Evolutionary conservation across 2,329 filamentous ascomycete genomes (phyloP), one percentile per base, ranked within the genome.

Genomic region (Aspergillus sojae): DNA sequence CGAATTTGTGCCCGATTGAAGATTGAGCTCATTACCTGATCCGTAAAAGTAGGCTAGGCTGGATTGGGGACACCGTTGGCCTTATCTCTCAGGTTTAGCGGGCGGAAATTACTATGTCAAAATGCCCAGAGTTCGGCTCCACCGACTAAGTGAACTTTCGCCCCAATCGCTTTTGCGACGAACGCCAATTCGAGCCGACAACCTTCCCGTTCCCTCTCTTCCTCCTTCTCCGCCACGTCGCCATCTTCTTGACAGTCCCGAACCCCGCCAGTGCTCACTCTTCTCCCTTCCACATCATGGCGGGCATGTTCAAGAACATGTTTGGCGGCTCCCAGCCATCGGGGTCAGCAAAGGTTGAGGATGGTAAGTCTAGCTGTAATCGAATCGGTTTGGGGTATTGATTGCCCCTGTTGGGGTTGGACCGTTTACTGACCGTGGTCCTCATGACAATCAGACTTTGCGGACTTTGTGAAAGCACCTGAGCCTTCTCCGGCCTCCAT

Each of bases 381-480:
- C 14, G 43, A 50, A 43, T 21, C 30, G 32, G 36, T 39, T 54
- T 50, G 26, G 63, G 68, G 41, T 39, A 53, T 45, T 65, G 68
- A 6, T 59, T 63, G 63, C 36, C 45, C 58, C 48, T 19, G 21
- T 58, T 52, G 16, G n/a, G 34, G 36, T 58, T 54, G 46, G n/a
- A 39, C 28, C 14, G 32, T 14, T 34, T 48, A 23, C 55, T 63
- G 36, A 65, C 34, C 12, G 57, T 23, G 28, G 14, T 14, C 26
- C 10, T 52, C 45, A 10, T 41, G n/a, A 19, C 50, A 9, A 34
- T 23, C 76, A 97, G 94, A 96, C 82, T 97, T 97, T 78, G 93
- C 92, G 81, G 94, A 97, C 83, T 98, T 96, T 75, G 92, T 93
- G 65, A 89, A 88, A 68, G 90, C 89, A 71, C 88, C 93, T 68